These are phyloP conservation scores for Phlyctochytrium bullatum DNA, from an alignment of 192 early-diverging fungal species.

Conservation along the genomic window DNA sequence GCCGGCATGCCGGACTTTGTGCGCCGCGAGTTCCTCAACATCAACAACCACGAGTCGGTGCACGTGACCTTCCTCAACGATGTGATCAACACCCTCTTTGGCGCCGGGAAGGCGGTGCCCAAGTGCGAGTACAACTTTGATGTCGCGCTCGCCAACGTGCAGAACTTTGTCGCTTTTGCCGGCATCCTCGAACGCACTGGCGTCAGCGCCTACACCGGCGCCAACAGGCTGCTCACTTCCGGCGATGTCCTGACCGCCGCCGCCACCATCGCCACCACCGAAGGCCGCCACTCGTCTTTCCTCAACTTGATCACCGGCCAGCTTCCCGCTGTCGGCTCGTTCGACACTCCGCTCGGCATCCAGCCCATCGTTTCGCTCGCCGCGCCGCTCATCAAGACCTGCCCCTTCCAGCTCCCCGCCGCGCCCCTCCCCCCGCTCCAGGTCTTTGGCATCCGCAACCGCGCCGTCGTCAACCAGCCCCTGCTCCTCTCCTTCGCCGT, in stretches of 20 bases:
- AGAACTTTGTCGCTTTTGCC: slow-evolving; percentile 40
- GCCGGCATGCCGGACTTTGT: slow-evolving; percentile 31
- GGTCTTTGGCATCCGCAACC: not conserved
- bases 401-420: slow-evolving; percentile 40
- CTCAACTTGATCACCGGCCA: slow-evolving; percentile 37
- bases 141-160: slow-evolving; percentile 31
- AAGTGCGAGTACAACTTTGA: slow-evolving; percentile 41
- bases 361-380: slow-evolving; percentile 46
- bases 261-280: slow-evolving; percentile 52
- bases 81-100: slow-evolving; percentile 33
- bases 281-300: slow-evolving; percentile 52
- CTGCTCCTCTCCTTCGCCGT: not conserved
- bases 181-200: slow-evolving; percentile 49
- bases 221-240: slow-evolving; percentile 27
- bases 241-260: slow-evolving; percentile 46
- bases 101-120: slow-evolving; percentile 25
- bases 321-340: slow-evolving; percentile 34
- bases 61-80: slow-evolving; percentile 30
- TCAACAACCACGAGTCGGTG: slow-evolving; percentile 34
- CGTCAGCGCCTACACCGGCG: slow-evolving; percentile 53
- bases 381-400: slow-evolving; percentile 42
- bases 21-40: slow-evolving; percentile 23
- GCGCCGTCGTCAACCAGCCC: not conserved
- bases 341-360: slow-evolving; percentile 48
- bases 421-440: slow-evolving; percentile 32